These are phyloP conservation scores for Ogataea salicorniae DNA, from an alignment of 805 yeast species.

Conservation along the genomic window DNA sequence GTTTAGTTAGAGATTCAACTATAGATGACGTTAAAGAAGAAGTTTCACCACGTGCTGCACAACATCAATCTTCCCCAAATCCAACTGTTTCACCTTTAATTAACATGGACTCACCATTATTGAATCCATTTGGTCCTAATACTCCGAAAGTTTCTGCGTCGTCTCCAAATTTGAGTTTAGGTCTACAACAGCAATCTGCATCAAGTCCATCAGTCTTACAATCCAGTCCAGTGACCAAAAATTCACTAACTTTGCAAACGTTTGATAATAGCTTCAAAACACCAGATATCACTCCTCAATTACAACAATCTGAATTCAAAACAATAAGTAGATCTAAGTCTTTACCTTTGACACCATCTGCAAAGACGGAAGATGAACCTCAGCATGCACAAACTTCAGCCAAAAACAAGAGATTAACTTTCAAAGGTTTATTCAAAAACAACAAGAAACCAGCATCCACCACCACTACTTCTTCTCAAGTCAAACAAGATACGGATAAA, in stretches of 20 bases:
- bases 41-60: slow-evolving; percentile 3
- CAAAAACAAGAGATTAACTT: slow-evolving; percentile 22
- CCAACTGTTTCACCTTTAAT: slow-evolving; percentile 9
- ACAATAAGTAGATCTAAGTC: neutral
- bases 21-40: slow-evolving; percentile 10
- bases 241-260: slow-evolving; percentile 10
- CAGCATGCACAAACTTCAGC: neutral
- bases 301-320: neutral
- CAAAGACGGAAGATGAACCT: neutral
- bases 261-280: neutral
- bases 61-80: slow-evolving; percentile 2
- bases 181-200: neutral
- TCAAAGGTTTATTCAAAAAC: slow-evolving; percentile 26
- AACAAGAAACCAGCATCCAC: neutral
- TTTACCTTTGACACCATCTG: neutral
- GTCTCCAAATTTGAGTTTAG: neutral
- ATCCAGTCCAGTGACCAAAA: slow-evolving; percentile 7
- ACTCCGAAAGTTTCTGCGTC: too few relatives aligned
- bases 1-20: slow-evolving; percentile 18
- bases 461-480: neutral
- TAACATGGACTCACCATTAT: neutral
- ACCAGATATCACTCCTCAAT: neutral
- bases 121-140: neutral
- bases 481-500: neutral
- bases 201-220: slow-evolving; percentile 6